Evolutionary conservation across 2,329 filamentous ascomycete genomes (phyloP), one percentile per base, ranked within the genome.

Genomic region (Escovopsis weberi): DNA sequence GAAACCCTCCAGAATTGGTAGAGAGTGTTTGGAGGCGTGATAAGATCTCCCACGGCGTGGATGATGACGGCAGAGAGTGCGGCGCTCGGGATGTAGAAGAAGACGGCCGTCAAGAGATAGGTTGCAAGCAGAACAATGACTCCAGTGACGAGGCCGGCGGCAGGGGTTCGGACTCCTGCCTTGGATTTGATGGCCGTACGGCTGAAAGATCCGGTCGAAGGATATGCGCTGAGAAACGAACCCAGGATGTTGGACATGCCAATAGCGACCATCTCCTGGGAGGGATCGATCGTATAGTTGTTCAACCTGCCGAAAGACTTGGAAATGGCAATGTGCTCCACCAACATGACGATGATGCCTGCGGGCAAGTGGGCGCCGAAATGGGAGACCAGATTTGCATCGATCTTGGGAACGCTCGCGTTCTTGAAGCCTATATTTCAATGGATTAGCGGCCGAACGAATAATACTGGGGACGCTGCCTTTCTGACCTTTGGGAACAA

Each of bases 111-210:
- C 39, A 96, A 67, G 10, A 85, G 84, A 55, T 95, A 96, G 48
- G 94, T 85, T 33, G 91, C 88, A 8, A 96, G 67, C 0, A 96
- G 72, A 4, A 96, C 89, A 12, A 96, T 74, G 12, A 83, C 42
- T 0, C 84, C 88, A 7, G 88, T 95, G 49, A 96, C 84, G 36
- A 94, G 74, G 63, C 91, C 89, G 12, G 85, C 87, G 43, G 94
- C 78, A 1, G 89, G 89, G 1, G 88, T 95, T 23, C 86, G 79
- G 4, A 95, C 89, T 55, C 91, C 91, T 40, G 91, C 88, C 63
- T 96, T 96, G 4, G 89, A 91, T 62, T 95, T 94, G 65, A 96
- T 95, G 42, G 91, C 89, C 26, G 91, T 96, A 47, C 91, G 80
- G 33, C 85, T 94, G 69, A 96, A 96, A 3, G 91, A 96, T 1